Percentiles rank a stretch among this genome's conserved stretches.
Conservation (phyloP, 768 basidiomycete species). For the Trametes punicea region DNA sequence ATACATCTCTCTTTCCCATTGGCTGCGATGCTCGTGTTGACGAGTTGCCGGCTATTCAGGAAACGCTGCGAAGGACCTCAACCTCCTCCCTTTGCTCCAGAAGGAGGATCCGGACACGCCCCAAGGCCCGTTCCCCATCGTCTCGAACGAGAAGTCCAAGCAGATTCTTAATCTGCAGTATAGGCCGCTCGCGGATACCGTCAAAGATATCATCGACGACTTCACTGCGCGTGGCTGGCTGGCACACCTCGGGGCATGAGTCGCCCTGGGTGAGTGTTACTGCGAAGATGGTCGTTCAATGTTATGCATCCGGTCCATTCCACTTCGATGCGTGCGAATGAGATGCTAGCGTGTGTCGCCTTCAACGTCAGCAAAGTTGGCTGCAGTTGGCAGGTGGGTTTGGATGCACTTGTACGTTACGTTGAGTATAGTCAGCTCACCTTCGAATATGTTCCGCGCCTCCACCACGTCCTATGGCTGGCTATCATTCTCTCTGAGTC, state of each 20-base stretch:
- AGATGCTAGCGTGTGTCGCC: too few species aligned
- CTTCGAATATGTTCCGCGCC: too few species aligned
- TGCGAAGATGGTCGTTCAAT: too few species aligned
- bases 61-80: not conserved
- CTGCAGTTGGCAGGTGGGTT: too few species aligned
- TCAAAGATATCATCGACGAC: constrained; percentile 39
- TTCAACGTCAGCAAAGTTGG: too few species aligned
- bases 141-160: constrained; percentile 31
- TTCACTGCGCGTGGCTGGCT: constrained; percentile 38
- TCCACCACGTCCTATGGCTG: too few species aligned
- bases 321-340: too few species aligned
- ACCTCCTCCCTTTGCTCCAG: not conserved
- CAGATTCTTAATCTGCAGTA: constrained; percentile 42
- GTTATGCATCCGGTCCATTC: too few species aligned
- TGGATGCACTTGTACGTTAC: too few species aligned
- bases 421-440: too few species aligned
- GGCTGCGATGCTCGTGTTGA: not conserved
- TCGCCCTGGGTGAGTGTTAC: too few species aligned
- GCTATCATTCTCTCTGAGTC: too few species aligned
- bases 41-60: not conserved
- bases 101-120: constrained; percentile 19
- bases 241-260: constrained; percentile 1
- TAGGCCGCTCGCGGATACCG: constrained; percentile 36
- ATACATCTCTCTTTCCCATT: not conserved
- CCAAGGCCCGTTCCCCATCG: not conserved